phyloP scores from a whole-genome alignment of 129 eudicot genomes.

The Flaveria bidentis region DNA sequence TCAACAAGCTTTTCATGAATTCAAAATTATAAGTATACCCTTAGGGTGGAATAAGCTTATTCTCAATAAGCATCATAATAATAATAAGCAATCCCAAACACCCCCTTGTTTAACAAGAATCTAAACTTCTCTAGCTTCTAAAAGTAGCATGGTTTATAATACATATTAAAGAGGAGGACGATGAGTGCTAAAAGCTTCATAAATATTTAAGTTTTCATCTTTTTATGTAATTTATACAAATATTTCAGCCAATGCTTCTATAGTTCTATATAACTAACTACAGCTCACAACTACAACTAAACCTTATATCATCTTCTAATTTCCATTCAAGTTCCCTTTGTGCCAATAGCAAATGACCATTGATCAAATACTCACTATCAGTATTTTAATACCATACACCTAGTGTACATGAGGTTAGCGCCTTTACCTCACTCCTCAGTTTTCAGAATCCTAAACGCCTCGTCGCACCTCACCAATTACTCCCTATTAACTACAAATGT shows the following conservation, averaged over 20 bases:
- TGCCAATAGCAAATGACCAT: constrained; percentile 16
- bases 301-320: background rate
- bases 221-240: background rate
- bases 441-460: background rate
- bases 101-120: background rate
- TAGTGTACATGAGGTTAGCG: background rate
- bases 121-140: background rate
- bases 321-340: background rate
- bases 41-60: background rate
- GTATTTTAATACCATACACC: background rate
- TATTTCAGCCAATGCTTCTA: background rate
- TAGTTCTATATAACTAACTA: constrained; percentile 6
- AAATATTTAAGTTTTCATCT: background rate
- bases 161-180: background rate
- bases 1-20: background rate
- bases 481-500: constrained; percentile 12
- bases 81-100: background rate
- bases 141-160: background rate
- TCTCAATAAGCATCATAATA: background rate
- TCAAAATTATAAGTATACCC: background rate
- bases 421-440: background rate
- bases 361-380: background rate
- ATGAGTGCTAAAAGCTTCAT: background rate
- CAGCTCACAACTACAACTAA: background rate
- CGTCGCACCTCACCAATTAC: background rate